Conservation (phyloP, 2,329 filamentous ascomycete species). For the Lecanoromycetidae sp. region DNA sequence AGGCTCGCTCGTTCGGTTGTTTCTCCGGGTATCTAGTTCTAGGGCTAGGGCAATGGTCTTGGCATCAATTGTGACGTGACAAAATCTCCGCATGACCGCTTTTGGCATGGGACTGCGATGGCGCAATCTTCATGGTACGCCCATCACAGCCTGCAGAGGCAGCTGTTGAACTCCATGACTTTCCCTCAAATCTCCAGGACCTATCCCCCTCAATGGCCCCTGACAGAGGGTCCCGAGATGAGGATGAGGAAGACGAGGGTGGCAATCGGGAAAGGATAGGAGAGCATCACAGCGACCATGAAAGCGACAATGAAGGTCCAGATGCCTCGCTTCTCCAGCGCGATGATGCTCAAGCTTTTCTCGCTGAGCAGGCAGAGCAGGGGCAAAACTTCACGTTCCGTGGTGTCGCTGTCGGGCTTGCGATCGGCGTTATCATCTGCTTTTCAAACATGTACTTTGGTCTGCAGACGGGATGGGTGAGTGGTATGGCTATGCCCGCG, state of each 20-base stretch:
- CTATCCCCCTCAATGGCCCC: slow-evolving; percentile 11
- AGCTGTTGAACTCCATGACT: slow-evolving; percentile 1
- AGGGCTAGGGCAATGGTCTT: no score
- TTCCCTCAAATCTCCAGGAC: not conserved
- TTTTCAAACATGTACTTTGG: slow-evolving; percentile 99
- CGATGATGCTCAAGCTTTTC: slow-evolving; percentile 15
- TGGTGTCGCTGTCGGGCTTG: slow-evolving; percentile 64
- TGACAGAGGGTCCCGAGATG: slow-evolving; percentile 10
- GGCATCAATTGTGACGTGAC: no score
- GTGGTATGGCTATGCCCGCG: slow-evolving; percentile 93
- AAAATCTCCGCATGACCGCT: not conserved
- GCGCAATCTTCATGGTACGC: slow-evolving; percentile 3
- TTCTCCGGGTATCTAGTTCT: no score
- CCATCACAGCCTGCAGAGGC: not conserved
- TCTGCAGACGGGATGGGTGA: slow-evolving; percentile 75
- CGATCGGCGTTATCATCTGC: slow-evolving; percentile 80
- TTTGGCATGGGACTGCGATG: not conserved
- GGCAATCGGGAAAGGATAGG: not conserved
- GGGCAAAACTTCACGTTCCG: slow-evolving; percentile 65
- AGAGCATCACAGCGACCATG: not conserved
- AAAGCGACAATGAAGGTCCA: not conserved
- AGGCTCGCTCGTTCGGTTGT: no score
- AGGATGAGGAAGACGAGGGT: not conserved
- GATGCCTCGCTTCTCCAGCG: slow-evolving; percentile 14
- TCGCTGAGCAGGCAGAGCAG: slow-evolving; percentile 16